These are phyloP conservation scores for Parietichytrium sp. DNA, from an alignment of 108 stramenopile genomes.

Conservation along the genomic window DNA sequence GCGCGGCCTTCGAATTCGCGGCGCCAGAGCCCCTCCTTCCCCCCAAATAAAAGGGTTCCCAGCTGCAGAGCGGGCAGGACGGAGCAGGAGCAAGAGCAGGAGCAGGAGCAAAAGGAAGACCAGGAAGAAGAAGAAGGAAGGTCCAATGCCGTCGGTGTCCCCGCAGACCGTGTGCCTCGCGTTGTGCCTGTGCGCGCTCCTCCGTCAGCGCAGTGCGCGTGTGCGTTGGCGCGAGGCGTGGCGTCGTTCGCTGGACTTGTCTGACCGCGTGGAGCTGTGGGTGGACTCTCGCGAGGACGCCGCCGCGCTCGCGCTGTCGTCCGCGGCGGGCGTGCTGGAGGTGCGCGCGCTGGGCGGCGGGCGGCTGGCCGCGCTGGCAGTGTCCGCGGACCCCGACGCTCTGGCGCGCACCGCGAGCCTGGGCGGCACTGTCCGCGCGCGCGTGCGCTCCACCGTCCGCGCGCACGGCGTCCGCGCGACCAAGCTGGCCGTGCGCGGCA, in stretches of 20 bases:
- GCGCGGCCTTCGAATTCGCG: too few species aligned
- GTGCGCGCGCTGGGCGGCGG: not conserved
- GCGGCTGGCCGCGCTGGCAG: not conserved
- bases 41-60: too few species aligned
- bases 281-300: not conserved
- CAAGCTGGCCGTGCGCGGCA: conserved; percentile 43
- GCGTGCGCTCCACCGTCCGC: not conserved
- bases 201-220: too few species aligned
- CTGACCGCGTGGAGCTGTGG: not conserved
- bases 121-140: too few species aligned
- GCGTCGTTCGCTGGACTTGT: not conserved
- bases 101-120: too few species aligned
- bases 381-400: not conserved
- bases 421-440: not conserved
- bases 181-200: too few species aligned
- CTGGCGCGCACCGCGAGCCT: not conserved
- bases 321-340: not conserved
- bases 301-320: not conserved
- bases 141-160: too few species aligned
- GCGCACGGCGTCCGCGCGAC: not conserved
- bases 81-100: too few species aligned
- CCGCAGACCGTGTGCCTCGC: too few species aligned
- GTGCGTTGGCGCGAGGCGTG: not conserved
- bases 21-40: too few species aligned
- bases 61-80: too few species aligned